Evolutionary conservation across 306 rosid species (phyloP).

Genomic region (Quercus variabilis): DNA sequence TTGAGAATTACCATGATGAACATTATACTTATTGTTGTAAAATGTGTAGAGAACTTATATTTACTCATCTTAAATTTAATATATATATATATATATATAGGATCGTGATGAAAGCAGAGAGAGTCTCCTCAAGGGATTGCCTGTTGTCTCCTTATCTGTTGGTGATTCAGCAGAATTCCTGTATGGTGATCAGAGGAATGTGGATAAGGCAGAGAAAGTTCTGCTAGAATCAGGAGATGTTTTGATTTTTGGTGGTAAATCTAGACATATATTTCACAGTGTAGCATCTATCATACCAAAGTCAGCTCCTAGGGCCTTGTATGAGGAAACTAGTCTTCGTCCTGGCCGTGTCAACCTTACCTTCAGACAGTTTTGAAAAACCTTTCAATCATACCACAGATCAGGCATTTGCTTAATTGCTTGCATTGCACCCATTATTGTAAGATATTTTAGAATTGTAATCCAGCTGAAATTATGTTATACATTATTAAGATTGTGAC

Average conservation of each 20-base stretch:
- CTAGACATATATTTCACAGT: constrained; percentile 67
- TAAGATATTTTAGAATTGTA: background rate
- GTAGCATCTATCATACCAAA: constrained; percentile 49
- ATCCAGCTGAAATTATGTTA: background rate
- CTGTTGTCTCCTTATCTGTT: constrained; percentile 63
- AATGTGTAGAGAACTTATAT: background rate
- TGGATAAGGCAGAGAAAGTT: constrained; percentile 39
- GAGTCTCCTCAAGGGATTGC: constrained; percentile 49
- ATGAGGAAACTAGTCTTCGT: constrained; percentile 31
- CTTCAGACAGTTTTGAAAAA: constrained; percentile 43
- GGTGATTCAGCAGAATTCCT: constrained; percentile 79
- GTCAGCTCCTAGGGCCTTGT: constrained; percentile 48
- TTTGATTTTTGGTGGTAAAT: constrained; percentile 64
- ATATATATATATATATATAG: constrained; percentile 15
- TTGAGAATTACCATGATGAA: background rate
- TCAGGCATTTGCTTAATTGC: background rate
- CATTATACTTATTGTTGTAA: background rate
- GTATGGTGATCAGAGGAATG: constrained; percentile 50
- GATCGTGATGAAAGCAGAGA: constrained; percentile 66
- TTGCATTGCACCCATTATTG: background rate
- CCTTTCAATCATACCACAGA: background rate
- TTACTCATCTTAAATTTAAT: background rate
- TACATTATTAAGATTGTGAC: background rate
- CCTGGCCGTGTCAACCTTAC: constrained; percentile 76
- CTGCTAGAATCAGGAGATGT: constrained; percentile 68